Evolutionary conservation across 257 asterid species (phyloP).

Genomic region (Solanum stenotomum): DNA sequence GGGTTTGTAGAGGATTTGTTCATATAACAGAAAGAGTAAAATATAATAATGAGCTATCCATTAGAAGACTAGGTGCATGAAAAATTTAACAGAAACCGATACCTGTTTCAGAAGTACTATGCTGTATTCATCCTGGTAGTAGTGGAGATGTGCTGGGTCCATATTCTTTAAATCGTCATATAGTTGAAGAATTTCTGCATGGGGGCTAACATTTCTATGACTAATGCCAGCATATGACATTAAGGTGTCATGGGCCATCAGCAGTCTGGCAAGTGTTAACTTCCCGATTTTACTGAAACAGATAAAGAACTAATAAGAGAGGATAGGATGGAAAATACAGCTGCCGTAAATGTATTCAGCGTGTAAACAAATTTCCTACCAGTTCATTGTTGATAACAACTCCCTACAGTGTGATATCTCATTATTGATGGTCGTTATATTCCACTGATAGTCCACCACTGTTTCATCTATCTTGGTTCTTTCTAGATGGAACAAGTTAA

Average conservation of each 20-base stretch:
- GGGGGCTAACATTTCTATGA: conserved; percentile 18
- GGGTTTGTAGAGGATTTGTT: not conserved
- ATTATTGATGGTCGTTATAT: conserved; percentile 38
- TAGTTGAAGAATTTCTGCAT: conserved; percentile 68
- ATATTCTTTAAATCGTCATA: conserved; percentile 60
- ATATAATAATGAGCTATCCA: not conserved
- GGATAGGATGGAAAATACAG: not conserved
- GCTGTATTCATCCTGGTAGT: conserved; percentile 73
- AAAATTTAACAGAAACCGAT: conserved; percentile 1
- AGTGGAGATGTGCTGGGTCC: conserved; percentile 66
- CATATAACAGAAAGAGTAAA: not conserved
- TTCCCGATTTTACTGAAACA: conserved; percentile 84
- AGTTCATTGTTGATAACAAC: conserved; percentile 51
- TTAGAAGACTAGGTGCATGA: not conserved
- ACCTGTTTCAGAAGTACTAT: conserved; percentile 74
- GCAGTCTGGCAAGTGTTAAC: conserved; percentile 86
- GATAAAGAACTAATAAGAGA: conserved; percentile 11
- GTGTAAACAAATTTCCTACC: conserved; percentile 37
- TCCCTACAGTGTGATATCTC: conserved; percentile 72
- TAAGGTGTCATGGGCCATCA: conserved; percentile 58
- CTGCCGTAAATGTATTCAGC: not conserved
- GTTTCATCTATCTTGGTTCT: conserved; percentile 26
- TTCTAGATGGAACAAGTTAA: conserved; percentile 25
- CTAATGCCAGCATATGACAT: conserved; percentile 26
- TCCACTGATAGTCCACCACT: conserved; percentile 28